These are phyloP conservation scores for Fomes fomentarius DNA, from an alignment of 1,284 basidiomycete genomes.

Conservation along the genomic window DNA sequence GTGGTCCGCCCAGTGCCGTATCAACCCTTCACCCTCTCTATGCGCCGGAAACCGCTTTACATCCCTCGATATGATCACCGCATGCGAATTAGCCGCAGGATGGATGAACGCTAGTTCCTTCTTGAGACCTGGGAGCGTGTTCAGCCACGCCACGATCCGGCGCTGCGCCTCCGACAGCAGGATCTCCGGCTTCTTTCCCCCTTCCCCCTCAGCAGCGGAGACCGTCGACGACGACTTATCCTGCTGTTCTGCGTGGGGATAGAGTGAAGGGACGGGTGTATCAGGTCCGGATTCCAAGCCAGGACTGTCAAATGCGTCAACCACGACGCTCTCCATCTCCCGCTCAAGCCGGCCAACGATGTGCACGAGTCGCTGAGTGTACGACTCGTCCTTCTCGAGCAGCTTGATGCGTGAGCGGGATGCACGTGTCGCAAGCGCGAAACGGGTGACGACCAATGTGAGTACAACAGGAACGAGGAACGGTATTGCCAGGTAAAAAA, in stretches of 20 bases:
- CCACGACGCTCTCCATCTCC: slow-evolving; percentile 58
- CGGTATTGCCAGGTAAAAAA: slow-evolving; percentile 59
- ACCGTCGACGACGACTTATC: background rate
- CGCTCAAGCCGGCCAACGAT: slow-evolving; percentile 59
- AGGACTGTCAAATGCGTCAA: slow-evolving; percentile 45
- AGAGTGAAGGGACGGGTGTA: slow-evolving; percentile 2
- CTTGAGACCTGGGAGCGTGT: slow-evolving; percentile 64
- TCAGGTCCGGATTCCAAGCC: background rate
- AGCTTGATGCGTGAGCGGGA: slow-evolving; percentile 64
- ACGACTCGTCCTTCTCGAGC: slow-evolving; percentile 55
- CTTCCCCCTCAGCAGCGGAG: background rate
- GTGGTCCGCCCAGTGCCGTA: slow-evolving; percentile 74
- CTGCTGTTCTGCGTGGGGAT: background rate
- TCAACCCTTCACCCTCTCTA: slow-evolving; percentile 58
- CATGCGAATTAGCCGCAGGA: slow-evolving; percentile 65
- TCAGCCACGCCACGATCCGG: slow-evolving; percentile 55
- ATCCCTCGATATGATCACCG: slow-evolving; percentile 69
- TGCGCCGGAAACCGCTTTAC: slow-evolving; percentile 59
- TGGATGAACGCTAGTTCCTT: slow-evolving; percentile 70
- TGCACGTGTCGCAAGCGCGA: slow-evolving; percentile 53
- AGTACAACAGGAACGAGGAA: slow-evolving; percentile 65
- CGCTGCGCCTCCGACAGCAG: slow-evolving; percentile 59
- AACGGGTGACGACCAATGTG: slow-evolving; percentile 50
- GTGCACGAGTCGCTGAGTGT: slow-evolving; percentile 50
- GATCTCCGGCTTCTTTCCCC: slow-evolving; percentile 33